phyloP scores from a whole-genome alignment of 495 filamentous ascomycete species.

The Pseudotulostoma volvatum region DNA sequence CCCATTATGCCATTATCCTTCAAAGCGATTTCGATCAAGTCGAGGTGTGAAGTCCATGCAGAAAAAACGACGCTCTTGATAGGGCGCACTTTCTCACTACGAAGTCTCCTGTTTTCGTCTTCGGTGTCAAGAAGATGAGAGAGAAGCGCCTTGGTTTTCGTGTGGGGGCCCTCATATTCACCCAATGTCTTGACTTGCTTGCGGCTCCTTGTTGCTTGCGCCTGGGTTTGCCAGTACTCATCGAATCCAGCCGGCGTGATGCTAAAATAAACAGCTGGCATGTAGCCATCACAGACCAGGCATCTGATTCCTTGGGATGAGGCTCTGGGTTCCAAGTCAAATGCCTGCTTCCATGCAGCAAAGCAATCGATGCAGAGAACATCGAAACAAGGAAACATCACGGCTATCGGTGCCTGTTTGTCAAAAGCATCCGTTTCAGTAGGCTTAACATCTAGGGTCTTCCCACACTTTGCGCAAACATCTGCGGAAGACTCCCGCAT shows the following conservation, averaged over 20 bases:
- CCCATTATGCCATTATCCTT: slow-evolving; percentile 40
- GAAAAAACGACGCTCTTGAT: slow-evolving; percentile 90
- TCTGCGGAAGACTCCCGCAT: slow-evolving; percentile 64
- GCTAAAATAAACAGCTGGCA: slow-evolving; percentile 41
- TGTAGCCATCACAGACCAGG: slow-evolving; percentile 44
- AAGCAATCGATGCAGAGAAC: slow-evolving; percentile 64
- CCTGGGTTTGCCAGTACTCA: slow-evolving; percentile 36
- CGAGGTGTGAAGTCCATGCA: slow-evolving; percentile 82
- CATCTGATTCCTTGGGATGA: slow-evolving; percentile 32
- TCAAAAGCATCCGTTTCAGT: slow-evolving; percentile 34
- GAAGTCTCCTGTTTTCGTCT: slow-evolving; percentile 39
- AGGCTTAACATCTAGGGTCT: slow-evolving; percentile 16
- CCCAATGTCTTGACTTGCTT: slow-evolving; percentile 44
- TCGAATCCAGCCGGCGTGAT: slow-evolving; percentile 50
- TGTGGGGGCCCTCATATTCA: slow-evolving; percentile 70
- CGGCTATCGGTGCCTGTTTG: slow-evolving; percentile 46
- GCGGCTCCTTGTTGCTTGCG: slow-evolving; percentile 28
- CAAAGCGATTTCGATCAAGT: slow-evolving; percentile 79
- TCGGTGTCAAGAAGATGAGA: slow-evolving; percentile 43
- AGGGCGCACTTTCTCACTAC: slow-evolving; percentile 40
- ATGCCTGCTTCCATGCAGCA: slow-evolving; percentile 18
- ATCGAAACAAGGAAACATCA: slow-evolving; percentile 73
- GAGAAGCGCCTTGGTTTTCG: slow-evolving; percentile 72
- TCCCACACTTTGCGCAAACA: slow-evolving; percentile 48
- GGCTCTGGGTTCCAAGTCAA: slow-evolving; percentile 7